Conservation (phyloP, 75 land plant species). For the Picea sitchensis region DNA sequence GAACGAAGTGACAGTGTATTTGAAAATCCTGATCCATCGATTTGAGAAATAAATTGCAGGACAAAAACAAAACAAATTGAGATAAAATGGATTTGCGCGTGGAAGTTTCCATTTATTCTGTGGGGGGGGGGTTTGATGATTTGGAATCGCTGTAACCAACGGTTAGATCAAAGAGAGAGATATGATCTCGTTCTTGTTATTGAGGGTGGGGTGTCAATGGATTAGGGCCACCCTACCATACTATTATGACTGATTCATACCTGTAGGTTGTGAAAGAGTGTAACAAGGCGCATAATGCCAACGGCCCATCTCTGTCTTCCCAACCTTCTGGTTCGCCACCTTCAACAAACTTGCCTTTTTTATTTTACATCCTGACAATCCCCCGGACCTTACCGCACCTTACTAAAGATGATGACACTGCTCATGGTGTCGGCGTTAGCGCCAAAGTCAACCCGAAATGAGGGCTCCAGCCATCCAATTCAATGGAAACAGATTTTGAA, state of each 20-base stretch:
- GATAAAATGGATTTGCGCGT: too few species aligned
- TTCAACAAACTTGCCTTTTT: conserved; percentile 2
- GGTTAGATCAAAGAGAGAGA: too few species aligned
- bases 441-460: conserved; percentile 8
- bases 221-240: neutral
- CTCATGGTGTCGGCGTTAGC: neutral
- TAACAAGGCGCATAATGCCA: neutral
- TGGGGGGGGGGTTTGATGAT: too few species aligned
- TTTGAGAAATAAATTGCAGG: too few species aligned
- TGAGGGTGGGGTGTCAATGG: conserved; percentile 4
- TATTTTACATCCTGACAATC: conserved; percentile 5
- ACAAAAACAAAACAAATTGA: too few species aligned
- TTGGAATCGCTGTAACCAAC: too few species aligned
- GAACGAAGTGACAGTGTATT: too few species aligned
- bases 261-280: too few species aligned
- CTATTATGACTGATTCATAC: neutral
- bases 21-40: too few species aligned
- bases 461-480: neutral
- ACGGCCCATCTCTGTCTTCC: conserved; percentile 7
- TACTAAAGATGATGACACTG: neutral
- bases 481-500: neutral
- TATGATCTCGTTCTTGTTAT: neutral
- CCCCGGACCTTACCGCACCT: conserved; percentile 10
- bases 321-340: conserved; percentile 10
- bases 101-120: too few species aligned